Percentiles rank a stretch among this genome's conserved stretches.
Conservation (phyloP, 2,329 filamentous ascomycete genomes). For the Phialemoniopsis sp. region DNA sequence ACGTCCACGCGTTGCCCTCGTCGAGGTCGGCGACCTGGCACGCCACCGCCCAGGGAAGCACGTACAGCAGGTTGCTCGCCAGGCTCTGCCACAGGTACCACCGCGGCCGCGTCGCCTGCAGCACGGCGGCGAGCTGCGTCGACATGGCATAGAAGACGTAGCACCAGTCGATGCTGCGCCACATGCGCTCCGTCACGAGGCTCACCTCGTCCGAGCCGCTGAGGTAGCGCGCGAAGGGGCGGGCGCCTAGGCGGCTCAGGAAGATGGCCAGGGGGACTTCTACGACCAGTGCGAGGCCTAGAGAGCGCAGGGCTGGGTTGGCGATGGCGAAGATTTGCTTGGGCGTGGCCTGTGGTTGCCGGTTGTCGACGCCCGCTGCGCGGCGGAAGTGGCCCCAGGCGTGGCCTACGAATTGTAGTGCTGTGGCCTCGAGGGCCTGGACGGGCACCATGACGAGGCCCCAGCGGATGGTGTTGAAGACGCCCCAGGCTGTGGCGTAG, state of each 20-base stretch:
- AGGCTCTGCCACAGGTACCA: constrained; percentile 69
- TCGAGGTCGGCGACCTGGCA: constrained; percentile 45
- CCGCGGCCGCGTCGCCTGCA: constrained; percentile 58
- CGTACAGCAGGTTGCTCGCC: constrained; percentile 62
- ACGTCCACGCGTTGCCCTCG: constrained; percentile 58
- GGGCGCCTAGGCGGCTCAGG: constrained; percentile 54
- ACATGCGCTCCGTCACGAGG: constrained; percentile 61
- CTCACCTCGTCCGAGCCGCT: constrained; percentile 54
- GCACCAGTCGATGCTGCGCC: constrained; percentile 58
- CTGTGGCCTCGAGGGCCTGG: constrained; percentile 60
- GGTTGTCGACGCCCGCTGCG: constrained; percentile 14
- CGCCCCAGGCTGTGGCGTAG: constrained; percentile 69
- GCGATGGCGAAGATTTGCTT: too few species aligned
- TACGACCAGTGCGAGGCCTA: constrained; percentile 46
- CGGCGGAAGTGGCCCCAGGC: constrained; percentile 53
- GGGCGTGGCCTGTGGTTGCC: constrained; percentile 11
- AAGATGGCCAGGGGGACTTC: constrained; percentile 61
- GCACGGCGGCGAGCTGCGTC: constrained; percentile 59
- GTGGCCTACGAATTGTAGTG: constrained; percentile 63
- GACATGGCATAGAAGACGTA: constrained; percentile 66
- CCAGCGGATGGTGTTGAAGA: constrained; percentile 73
- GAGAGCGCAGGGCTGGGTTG: constrained; percentile 49
- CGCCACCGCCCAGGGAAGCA: constrained; percentile 67
- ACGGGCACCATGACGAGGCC: constrained; percentile 72
- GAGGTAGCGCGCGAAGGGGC: constrained; percentile 59